Conservation (phyloP, 202 grass and related monocot species). For the Digitaria exilis region DNA sequence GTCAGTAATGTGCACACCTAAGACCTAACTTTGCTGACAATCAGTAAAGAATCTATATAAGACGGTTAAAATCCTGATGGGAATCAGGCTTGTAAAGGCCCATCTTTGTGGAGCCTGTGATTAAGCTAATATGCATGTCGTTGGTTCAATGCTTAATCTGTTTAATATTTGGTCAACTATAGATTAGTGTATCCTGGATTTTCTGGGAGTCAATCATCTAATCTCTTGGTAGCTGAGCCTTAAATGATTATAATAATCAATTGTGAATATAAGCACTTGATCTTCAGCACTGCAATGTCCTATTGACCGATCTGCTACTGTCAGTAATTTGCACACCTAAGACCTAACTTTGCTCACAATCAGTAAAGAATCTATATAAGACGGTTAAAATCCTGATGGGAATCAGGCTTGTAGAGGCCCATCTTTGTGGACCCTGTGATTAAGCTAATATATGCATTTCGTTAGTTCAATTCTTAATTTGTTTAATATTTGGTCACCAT, state of each 20-base stretch:
- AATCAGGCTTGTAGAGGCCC: neutral
- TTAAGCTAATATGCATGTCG: neutral
- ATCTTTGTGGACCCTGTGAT: neutral
- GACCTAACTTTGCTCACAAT: neutral
- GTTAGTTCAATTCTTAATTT: constrained; percentile 7
- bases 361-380: neutral
- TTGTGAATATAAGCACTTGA: neutral
- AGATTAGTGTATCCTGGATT: neutral
- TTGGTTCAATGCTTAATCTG: neutral
- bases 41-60: neutral
- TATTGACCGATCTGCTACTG: neutral
- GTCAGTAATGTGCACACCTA: neutral
- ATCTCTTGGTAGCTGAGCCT: neutral
- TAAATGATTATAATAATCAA: neutral
- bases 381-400: neutral
- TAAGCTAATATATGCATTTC: neutral
- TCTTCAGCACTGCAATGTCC: neutral
- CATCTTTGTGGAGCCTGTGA: neutral
- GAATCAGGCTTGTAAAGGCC: neutral
- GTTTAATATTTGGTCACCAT: neutral
- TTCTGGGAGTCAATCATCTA: neutral
- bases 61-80: neutral
- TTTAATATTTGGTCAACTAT: neutral
- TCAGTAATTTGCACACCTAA: neutral
- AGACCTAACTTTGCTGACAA: neutral